These are phyloP conservation scores for Eucalyptus cloeziana DNA, from an alignment of 345 rosid genomes.

Conservation along the genomic window DNA sequence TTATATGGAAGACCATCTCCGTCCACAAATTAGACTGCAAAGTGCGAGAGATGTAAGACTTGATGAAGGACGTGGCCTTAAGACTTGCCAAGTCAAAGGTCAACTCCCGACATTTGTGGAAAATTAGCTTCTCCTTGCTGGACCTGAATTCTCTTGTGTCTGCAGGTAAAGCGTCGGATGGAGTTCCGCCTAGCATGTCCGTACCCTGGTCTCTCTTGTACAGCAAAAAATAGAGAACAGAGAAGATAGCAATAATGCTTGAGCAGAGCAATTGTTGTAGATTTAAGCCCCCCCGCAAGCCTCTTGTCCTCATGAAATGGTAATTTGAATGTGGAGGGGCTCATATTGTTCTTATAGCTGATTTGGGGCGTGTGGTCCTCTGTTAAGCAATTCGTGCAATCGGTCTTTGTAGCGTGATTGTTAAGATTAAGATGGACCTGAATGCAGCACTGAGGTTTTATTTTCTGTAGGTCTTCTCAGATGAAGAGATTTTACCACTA, in stretches of 20 bases:
- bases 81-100: not conserved
- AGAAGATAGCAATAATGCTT: not conserved
- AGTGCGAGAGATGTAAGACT: not conserved
- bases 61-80: not conserved
- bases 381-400: not conserved
- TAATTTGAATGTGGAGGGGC: not conserved
- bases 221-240: not conserved
- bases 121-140: not conserved
- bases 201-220: not conserved
- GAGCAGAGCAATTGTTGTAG: not conserved
- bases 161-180: not conserved
- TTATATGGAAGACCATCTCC: not conserved
- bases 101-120: not conserved
- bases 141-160: not conserved
- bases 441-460: not conserved
- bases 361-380: not conserved
- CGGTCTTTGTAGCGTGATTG: not conserved
- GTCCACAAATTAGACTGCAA: not conserved
- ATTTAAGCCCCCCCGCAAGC: not conserved
- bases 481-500: not conserved
- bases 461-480: not conserved
- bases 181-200: not conserved
- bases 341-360: not conserved
- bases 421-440: not conserved
- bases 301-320: not conserved